Evolutionary conservation across 2,329 filamentous ascomycete species (phyloP).

Genomic region (Penicillium freii): DNA sequence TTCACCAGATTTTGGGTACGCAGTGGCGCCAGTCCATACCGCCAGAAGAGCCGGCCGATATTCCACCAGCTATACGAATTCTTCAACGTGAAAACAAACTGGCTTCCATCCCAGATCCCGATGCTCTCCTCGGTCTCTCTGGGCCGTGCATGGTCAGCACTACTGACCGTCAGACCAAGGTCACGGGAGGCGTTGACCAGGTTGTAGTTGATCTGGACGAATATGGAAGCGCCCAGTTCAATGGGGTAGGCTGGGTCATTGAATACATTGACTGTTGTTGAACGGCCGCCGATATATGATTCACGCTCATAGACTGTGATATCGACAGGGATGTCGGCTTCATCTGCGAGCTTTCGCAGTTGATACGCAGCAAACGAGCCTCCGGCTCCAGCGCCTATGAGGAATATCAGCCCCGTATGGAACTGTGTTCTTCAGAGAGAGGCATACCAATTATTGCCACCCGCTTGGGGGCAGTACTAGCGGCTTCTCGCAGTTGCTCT

Average conservation of each 20-base stretch:
- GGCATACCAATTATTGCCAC: slow-evolving; percentile 39
- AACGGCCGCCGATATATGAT: slow-evolving; percentile 75
- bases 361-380: slow-evolving; percentile 86
- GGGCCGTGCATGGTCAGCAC: slow-evolving; percentile 49
- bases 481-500: slow-evolving; percentile 20
- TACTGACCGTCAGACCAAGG: slow-evolving; percentile 65
- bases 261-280: slow-evolving; percentile 78
- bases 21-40: slow-evolving; percentile 77
- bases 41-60: slow-evolving; percentile 74
- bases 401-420: background rate
- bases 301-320: slow-evolving; percentile 86
- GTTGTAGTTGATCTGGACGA: slow-evolving; percentile 80
- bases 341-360: slow-evolving; percentile 67
- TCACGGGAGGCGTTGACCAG: slow-evolving; percentile 68
- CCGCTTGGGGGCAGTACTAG: slow-evolving; percentile 25
- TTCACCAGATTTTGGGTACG: slow-evolving; percentile 71
- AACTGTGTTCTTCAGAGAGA: background rate
- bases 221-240: slow-evolving; percentile 89
- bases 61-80: slow-evolving; percentile 74
- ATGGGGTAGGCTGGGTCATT: slow-evolving; percentile 65
- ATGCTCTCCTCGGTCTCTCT: slow-evolving; percentile 53
- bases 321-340: slow-evolving; percentile 62
- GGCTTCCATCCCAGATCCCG: slow-evolving; percentile 79
- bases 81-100: slow-evolving; percentile 67
- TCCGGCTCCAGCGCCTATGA: slow-evolving; percentile 77